Evolutionary conservation across 1,284 basidiomycete species (phyloP).

Genomic region (Leccinum pachyderme): DNA sequence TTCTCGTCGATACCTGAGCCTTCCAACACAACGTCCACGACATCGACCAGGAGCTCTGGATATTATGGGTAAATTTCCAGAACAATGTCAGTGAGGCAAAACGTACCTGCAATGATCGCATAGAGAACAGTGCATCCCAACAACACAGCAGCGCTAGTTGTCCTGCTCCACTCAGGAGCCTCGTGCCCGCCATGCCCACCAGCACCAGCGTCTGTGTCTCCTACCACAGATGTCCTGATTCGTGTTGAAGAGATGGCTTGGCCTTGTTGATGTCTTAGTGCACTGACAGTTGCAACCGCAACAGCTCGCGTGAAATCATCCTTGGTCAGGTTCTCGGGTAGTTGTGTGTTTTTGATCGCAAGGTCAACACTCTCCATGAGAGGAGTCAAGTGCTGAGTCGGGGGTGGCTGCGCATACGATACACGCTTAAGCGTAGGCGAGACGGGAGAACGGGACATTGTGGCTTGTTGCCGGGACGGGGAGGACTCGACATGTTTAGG

Average conservation of each 20-base stretch:
- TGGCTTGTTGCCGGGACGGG: slow-evolving; percentile 15
- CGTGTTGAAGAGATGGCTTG: slow-evolving; percentile 50
- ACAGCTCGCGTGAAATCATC: slow-evolving; percentile 91
- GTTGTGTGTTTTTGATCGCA: slow-evolving; percentile 62
- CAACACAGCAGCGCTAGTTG: slow-evolving; percentile 83
- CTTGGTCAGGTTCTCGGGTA: slow-evolving; percentile 68
- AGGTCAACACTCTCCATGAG: slow-evolving; percentile 77
- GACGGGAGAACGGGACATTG: slow-evolving; percentile 19
- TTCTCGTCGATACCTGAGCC: slow-evolving; percentile 98
- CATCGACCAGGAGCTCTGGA: slow-evolving; percentile 88
- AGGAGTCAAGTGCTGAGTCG: slow-evolving; percentile 53
- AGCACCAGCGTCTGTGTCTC: slow-evolving; percentile 42
- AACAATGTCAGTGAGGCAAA: background rate
- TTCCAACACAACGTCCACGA: slow-evolving; percentile 92
- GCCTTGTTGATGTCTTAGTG: slow-evolving; percentile 72
- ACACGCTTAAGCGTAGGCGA: slow-evolving; percentile 46
- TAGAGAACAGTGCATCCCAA: slow-evolving; percentile 90
- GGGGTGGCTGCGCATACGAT: slow-evolving; percentile 52
- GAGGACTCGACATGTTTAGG: slow-evolving; percentile 20
- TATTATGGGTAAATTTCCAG: background rate
- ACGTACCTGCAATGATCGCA: slow-evolving; percentile 90
- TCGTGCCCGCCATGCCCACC: slow-evolving; percentile 85
- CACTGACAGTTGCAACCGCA: slow-evolving; percentile 86
- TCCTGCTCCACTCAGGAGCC: slow-evolving; percentile 92
- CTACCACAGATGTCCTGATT: slow-evolving; percentile 31